Evolutionary conservation across 345 rosid genomes (phyloP).

Genomic region (Crucihimalaya himalaica): DNA sequence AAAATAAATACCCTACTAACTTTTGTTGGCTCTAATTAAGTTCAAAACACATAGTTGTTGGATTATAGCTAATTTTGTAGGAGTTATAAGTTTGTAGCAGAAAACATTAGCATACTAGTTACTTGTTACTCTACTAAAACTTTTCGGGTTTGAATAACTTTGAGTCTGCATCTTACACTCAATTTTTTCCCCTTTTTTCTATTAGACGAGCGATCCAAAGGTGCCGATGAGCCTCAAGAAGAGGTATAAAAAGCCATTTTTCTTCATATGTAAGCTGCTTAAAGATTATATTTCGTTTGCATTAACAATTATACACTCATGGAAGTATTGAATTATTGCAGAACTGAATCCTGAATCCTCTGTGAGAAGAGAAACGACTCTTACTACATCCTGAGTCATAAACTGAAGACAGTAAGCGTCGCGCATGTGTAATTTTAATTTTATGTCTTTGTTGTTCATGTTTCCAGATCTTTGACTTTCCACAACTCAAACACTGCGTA

Average conservation of each 20-base stretch:
- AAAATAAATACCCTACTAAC: not conserved
- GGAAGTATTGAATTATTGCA: conserved; percentile 18
- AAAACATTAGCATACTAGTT: not conserved
- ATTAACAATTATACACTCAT: conserved; percentile 15
- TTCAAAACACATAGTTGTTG: not conserved
- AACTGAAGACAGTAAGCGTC: conserved; percentile 2
- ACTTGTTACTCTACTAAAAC: conserved; percentile 5
- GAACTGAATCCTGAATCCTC: conserved; percentile 19
- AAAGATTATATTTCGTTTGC: not conserved
- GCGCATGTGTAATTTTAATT: conserved; percentile 23
- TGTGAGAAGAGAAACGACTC: conserved; percentile 25
- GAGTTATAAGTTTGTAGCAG: not conserved
- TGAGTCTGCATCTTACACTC: conserved; percentile 10
- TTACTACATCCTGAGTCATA: conserved; percentile 12
- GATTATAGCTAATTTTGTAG: not conserved
- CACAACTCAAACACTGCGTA: conserved; percentile 2
- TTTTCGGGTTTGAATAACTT: not conserved
- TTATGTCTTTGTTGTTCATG: conserved; percentile 20
- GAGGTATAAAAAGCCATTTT: conserved; percentile 24
- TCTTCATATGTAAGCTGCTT: not conserved
- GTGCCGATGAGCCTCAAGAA: conserved; percentile 35
- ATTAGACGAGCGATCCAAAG: conserved; percentile 37
- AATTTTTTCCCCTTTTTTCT: not conserved
- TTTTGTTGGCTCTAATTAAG: not conserved
- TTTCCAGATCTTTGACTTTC: conserved; percentile 12